Percentiles rank a stretch among this genome's conserved stretches.
These are phyloP conservation scores for Penicillium crustosum DNA, from an alignment of 2,329 filamentous ascomycete genomes.

Conservation along the genomic window DNA sequence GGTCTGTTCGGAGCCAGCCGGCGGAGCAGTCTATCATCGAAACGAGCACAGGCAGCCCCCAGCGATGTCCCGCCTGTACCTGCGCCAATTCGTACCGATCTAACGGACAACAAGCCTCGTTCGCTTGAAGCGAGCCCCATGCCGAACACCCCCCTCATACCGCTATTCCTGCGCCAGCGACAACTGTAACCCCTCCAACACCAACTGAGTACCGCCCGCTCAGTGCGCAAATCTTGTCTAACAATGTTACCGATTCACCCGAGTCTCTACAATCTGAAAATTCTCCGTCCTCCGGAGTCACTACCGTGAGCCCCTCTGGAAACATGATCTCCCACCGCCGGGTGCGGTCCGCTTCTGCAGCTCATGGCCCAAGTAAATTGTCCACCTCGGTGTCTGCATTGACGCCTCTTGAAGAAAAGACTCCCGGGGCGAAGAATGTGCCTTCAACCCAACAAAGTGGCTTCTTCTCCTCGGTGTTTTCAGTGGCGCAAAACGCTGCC, in stretches of 20 bases:
- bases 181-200: constrained; percentile 64
- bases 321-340: constrained; percentile 74
- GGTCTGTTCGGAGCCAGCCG: constrained; percentile 40
- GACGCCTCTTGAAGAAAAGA: constrained; percentile 69
- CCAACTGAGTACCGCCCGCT: constrained; percentile 51
- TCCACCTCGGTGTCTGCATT: constrained; percentile 72
- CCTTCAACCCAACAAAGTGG: constrained; percentile 57
- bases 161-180: constrained; percentile 48
- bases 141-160: constrained; percentile 36
- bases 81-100: constrained; percentile 33
- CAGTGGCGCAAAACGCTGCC: constrained; percentile 88
- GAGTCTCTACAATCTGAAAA: constrained; percentile 36
- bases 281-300: constrained; percentile 38
- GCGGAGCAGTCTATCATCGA: constrained; percentile 38
- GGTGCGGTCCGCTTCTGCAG: constrained; percentile 56
- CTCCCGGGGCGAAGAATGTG: constrained; percentile 53
- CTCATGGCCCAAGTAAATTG: constrained; percentile 76
- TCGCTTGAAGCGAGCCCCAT: constrained; percentile 26
- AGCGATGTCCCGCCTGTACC: constrained; percentile 38
- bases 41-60: constrained; percentile 28
- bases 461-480: constrained; percentile 93
- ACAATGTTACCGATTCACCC: constrained; percentile 40
- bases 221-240: constrained; percentile 35
- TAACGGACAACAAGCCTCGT: constrained; percentile 27
- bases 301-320: constrained; percentile 62